A percentile compares a stretch with the other conserved stretches of the same genome.
These are phyloP conservation scores for Baeospora myosura DNA, from an alignment of 1,284 basidiomycete genomes.

Conservation along the genomic window DNA sequence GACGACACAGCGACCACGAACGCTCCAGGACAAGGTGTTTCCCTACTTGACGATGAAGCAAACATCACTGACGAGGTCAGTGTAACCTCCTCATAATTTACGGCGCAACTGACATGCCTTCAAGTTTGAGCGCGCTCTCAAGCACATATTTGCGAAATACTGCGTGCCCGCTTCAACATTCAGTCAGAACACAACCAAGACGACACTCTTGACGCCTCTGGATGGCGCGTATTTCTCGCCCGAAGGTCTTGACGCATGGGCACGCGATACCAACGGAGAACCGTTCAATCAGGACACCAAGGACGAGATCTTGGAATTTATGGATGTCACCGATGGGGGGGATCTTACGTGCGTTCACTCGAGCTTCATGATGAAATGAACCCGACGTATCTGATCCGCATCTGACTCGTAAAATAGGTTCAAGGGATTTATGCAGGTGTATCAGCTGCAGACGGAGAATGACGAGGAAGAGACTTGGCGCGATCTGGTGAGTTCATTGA, in stretches of 20 bases:
- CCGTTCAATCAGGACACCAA: conserved; percentile 69
- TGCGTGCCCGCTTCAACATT: conserved; percentile 39
- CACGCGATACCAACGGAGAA: conserved; percentile 67
- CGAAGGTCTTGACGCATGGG: conserved; percentile 65
- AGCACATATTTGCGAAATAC: conserved; percentile 69
- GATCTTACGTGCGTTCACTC: conserved; percentile 56
- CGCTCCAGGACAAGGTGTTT: neutral
- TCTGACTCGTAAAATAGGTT: conserved; percentile 35
- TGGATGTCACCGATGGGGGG: conserved; percentile 69
- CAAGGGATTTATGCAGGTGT: conserved; percentile 72
- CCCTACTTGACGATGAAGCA: conserved; percentile 59
- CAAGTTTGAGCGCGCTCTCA: conserved; percentile 56
- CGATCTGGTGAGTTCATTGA: conserved; percentile 49
- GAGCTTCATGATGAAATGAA: no score
- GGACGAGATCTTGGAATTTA: conserved; percentile 65
- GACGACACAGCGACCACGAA: neutral
- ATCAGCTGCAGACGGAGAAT: conserved; percentile 73
- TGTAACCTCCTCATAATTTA: conserved; percentile 2
- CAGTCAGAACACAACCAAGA: conserved; percentile 13
- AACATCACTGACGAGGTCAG: conserved; percentile 55
- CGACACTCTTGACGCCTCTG: no score
- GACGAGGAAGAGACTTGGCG: conserved; percentile 79
- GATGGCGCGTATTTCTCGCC: conserved; percentile 38
- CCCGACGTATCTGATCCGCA: neutral
- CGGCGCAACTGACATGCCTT: conserved; percentile 3